Evolutionary conservation across 495 filamentous ascomycete species (phyloP), one percentile per base, ranked within the genome.

Genomic region (Penicillium desertorum): DNA sequence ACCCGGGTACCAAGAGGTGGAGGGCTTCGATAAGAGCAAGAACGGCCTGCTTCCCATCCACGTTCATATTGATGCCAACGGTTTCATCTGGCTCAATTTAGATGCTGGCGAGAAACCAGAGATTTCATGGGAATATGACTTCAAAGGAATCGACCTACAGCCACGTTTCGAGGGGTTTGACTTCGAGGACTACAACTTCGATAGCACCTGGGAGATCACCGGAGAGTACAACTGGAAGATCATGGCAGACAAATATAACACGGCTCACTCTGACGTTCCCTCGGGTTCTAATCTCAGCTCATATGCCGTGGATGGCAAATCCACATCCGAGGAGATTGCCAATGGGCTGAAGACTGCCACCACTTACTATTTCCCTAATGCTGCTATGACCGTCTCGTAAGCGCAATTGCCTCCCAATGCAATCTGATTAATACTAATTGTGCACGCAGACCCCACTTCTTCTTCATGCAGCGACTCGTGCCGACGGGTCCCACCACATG

Each of bases 1-100:
- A 0, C 81, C 83, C 0, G 72, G 76, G 3, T 86, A 81, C 57
- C 74, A 85, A 23, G 74, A 76, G 7, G 60, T 84, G 9, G 66
- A 74, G 6, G 82, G 73, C 17, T 85, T 86, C 56, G 81, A 85
- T 50, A 85, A 82, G 67, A 67, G 54, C 59, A 59, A 76, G 59
- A 82, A 84, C 25, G 70, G 76, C 5, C 71, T 81, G 11, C 59
- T 78, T 12, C 72, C 72, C 0, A 73, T 80, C 43, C 74, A 79
- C 45, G 71, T 77, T 53, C 76, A 79, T 45, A 59, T 80, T 44
- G 79, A 82, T 58, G 32, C 44, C 48, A 71, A 73, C 22, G 78
- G 78, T 1, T 82, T 82, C 59, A 69, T 81, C 51, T 82, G 78
- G 78, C 67, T 82, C 5, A 82, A 82, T 56, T 56, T 82, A 25